These are phyloP conservation scores for Epichloe uncinata DNA, from an alignment of 2,329 filamentous ascomycete species.

Conservation along the genomic window DNA sequence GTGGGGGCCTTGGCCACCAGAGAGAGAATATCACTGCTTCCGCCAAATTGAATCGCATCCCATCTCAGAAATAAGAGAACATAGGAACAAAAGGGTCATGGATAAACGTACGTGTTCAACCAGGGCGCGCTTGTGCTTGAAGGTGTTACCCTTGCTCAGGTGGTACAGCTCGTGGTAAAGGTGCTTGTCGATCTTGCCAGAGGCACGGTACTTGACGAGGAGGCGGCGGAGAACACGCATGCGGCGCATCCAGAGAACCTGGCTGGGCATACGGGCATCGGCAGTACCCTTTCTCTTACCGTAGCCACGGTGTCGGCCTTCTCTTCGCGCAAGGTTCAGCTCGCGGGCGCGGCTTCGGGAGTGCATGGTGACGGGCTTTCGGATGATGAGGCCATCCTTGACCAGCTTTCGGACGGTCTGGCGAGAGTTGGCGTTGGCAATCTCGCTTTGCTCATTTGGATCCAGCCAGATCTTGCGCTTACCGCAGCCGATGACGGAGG, in stretches of 20 bases:
- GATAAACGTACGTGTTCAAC: constrained; percentile 89
- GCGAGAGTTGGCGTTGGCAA: constrained; percentile 99
- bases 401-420: constrained; percentile 99
- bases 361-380: constrained; percentile 99
- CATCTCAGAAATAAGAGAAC: background rate
- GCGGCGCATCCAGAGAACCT: constrained; percentile 99
- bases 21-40: background rate
- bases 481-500: constrained; percentile 95
- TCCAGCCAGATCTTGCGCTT: constrained; percentile 99
- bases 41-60: background rate
- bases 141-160: constrained; percentile 99
- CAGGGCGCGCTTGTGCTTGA: constrained; percentile 99
- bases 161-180: constrained; percentile 99
- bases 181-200: constrained; percentile 99
- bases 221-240: constrained; percentile 98
- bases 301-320: constrained; percentile 96
- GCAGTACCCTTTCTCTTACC: constrained; percentile 99
- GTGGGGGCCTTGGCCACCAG: background rate
- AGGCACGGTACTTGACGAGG: constrained; percentile 98
- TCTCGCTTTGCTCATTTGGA: constrained; percentile 98
- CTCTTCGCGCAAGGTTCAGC: constrained; percentile 84
- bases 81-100: background rate
- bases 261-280: constrained; percentile 97
- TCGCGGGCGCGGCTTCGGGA: constrained; percentile 92
- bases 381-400: constrained; percentile 99